Conservation (phyloP, 805 yeast species). For the Candida tammaniensis region DNA sequence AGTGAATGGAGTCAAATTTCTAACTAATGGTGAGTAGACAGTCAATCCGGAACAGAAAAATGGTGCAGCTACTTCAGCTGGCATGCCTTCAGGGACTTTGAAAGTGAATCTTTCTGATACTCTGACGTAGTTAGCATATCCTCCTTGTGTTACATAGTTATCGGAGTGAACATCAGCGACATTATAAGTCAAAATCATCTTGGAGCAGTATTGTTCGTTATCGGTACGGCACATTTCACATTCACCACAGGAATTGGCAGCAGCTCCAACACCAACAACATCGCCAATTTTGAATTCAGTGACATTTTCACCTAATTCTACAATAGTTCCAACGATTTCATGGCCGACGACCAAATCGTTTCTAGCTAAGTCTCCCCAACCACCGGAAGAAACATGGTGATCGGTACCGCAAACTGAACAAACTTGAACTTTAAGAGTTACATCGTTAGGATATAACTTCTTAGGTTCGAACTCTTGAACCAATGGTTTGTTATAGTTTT, state of each 20-base stretch:
- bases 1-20: slow-evolving; percentile 27
- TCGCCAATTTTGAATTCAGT: slow-evolving; percentile 59
- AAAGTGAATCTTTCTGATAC: slow-evolving; percentile 45
- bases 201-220: slow-evolving; percentile 49
- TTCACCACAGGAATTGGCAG: slow-evolving; percentile 56
- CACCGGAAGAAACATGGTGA: slow-evolving; percentile 48
- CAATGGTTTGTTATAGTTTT: not conserved
- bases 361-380: slow-evolving; percentile 39
- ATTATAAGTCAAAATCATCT: slow-evolving; percentile 51
- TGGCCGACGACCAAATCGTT: slow-evolving; percentile 53
- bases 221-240: slow-evolving; percentile 51
- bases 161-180: slow-evolving; percentile 41
- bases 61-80: slow-evolving; percentile 46
- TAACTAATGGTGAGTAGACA: slow-evolving; percentile 47
- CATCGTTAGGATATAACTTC: not conserved
- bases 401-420: slow-evolving; percentile 67
- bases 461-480: not conserved
- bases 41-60: slow-evolving; percentile 58
- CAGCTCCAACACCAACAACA: slow-evolving; percentile 81
- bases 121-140: slow-evolving; percentile 47
- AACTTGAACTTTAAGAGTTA: slow-evolving; percentile 1
- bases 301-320: slow-evolving; percentile 57
- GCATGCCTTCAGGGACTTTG: slow-evolving; percentile 45
- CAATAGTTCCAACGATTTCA: slow-evolving; percentile 62
- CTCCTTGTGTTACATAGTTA: slow-evolving; percentile 39